A percentile compares a stretch with the other conserved stretches of the same genome.
Conservation (phyloP, 2,329 filamentous ascomycete genomes). For the Fusarium camptoceras region DNA sequence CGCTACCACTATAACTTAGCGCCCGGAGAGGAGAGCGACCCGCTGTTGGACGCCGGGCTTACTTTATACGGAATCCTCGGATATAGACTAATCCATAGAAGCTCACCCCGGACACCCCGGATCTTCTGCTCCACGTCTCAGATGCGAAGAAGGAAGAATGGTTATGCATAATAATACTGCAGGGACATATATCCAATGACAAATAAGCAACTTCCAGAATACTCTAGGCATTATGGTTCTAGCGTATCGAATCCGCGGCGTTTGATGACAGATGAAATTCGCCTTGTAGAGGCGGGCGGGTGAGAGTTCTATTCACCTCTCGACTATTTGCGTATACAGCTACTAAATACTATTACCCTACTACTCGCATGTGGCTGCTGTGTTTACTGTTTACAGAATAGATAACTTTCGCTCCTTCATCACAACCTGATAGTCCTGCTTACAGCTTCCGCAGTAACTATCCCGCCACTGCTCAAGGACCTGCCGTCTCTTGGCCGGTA, state of each 20-base stretch:
- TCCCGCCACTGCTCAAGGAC: constrained; percentile 62
- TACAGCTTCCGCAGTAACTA: constrained; percentile 68
- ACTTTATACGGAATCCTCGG: constrained; percentile 23
- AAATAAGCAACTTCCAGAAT: constrained; percentile 24
- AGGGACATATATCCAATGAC: neutral
- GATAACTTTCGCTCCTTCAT: constrained; percentile 49
- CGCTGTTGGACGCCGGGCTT: neutral
- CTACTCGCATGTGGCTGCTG: neutral
- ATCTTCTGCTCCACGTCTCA: neutral
- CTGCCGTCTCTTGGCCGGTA: constrained; percentile 49
- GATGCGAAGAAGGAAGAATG: neutral
- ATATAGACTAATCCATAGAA: neutral
- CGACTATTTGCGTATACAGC: neutral
- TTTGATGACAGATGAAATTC: constrained; percentile 16
- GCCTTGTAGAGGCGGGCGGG: neutral
- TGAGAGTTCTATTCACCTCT: constrained; percentile 23
- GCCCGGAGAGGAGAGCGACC: neutral
- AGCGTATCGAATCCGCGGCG: neutral
- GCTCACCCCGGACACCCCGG: neutral
- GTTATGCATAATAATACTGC: constrained; percentile 11
- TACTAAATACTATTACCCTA: neutral
- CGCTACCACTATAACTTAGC: constrained; percentile 25
- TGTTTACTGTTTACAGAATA: constrained; percentile 14
- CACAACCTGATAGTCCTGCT: constrained; percentile 55
- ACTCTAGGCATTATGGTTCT: neutral